These are phyloP conservation scores for Apophysomyces variabilis DNA, from an alignment of 371 early-diverging fungal species.

Conservation along the genomic window DNA sequence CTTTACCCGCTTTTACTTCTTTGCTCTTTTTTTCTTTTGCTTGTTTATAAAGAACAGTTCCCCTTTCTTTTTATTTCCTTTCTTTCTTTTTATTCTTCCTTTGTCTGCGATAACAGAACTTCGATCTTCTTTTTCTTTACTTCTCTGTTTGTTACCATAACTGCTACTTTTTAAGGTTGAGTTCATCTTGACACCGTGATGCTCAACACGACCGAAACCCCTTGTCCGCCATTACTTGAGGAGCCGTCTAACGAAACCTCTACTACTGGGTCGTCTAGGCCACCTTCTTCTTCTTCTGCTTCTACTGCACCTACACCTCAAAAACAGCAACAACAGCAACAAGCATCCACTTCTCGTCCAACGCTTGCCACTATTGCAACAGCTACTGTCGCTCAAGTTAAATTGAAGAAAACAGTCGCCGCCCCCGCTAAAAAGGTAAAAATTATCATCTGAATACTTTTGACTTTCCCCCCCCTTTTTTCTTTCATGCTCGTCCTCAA, in stretches of 20 bases:
- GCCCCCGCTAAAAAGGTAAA: background rate
- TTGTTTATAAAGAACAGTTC: background rate
- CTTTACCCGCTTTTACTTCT: background rate
- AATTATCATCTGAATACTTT: too few relatives aligned
- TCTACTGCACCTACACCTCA: conserved; percentile 1
- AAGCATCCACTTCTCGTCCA: background rate
- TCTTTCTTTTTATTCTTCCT: background rate
- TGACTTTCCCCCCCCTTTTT: too few relatives aligned
- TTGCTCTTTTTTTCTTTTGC: background rate
- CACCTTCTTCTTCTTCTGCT: conserved; percentile 1
- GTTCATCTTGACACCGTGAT: conserved; percentile 8
- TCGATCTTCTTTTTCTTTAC: too few relatives aligned
- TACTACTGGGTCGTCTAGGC: background rate
- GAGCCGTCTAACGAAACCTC: conserved; percentile 9
- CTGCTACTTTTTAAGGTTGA: background rate
- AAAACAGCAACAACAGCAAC: too few relatives aligned
- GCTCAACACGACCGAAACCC: conserved; percentile 4
- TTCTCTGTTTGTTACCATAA: too few relatives aligned
- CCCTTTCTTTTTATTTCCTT: background rate
- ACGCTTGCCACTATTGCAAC: background rate
- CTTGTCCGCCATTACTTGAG: background rate
- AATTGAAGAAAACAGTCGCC: background rate
- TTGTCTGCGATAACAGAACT: background rate
- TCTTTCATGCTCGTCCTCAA: background rate
- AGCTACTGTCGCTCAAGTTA: background rate